Conservation (phyloP, 305 asterid species). For the Fraxinus xanthoxyloides region DNA sequence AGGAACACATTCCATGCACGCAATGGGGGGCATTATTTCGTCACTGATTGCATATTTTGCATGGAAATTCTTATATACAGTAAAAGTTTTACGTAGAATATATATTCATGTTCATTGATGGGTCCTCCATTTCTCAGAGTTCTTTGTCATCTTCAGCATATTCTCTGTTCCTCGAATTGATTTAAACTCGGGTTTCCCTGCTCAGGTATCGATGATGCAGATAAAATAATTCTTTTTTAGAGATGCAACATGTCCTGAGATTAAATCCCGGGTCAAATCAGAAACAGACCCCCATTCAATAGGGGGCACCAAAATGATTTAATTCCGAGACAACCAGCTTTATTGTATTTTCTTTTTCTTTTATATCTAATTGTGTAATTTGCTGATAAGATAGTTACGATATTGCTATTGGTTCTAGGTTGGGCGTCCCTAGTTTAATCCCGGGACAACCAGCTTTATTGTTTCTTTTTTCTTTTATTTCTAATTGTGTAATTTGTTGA, state of each 20-base stretch:
- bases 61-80: conserved; percentile 11
- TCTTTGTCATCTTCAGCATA: neutral
- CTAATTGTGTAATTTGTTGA: neutral
- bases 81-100: neutral
- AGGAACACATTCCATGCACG: conserved; percentile 33
- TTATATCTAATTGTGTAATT: neutral
- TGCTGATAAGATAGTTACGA: neutral
- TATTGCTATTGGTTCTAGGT: neutral
- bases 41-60: conserved; percentile 28
- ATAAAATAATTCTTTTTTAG: neutral
- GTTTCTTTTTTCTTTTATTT: neutral
- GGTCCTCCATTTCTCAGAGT: neutral
- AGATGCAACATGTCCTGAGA: no score
- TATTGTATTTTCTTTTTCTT: neutral
- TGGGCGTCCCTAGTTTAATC: neutral
- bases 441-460: no score
- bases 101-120: neutral
- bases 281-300: no score
- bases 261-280: no score
- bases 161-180: neutral
- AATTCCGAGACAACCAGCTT: no score
- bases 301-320: no score
- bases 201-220: neutral
- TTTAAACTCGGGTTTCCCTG: neutral
- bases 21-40: conserved; percentile 27